phyloP scores from a whole-genome alignment of 176 grass and related monocot species.

The Oryza australiensis region DNA sequence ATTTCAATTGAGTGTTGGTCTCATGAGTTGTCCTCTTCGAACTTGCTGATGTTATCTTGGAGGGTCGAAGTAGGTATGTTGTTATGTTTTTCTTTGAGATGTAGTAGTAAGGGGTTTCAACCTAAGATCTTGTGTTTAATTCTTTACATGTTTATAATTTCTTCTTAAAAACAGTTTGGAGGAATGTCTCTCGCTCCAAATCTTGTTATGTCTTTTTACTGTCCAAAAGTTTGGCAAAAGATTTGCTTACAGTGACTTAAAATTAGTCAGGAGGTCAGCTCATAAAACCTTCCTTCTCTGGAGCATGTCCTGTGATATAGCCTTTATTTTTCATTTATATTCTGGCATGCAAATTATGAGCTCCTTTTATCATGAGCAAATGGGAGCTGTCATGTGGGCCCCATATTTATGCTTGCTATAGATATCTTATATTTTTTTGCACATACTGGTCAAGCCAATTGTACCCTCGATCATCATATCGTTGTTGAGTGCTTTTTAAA shows the following conservation, averaged over 20 bases:
- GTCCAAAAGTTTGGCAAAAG: not conserved
- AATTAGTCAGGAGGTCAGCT: not conserved
- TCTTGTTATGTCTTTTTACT: not conserved
- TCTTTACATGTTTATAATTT: too few relatives aligned
- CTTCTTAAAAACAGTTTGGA: too few relatives aligned
- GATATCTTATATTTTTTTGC: too few relatives aligned
- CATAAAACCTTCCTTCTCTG: not conserved
- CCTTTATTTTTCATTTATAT: not conserved
- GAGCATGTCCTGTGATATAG: not conserved
- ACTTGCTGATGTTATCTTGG: not conserved
- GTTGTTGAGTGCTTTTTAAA: too few relatives aligned
- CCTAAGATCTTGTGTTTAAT: too few relatives aligned
- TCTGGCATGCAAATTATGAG: not conserved
- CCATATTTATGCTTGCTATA: not conserved
- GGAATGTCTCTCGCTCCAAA: too few relatives aligned
- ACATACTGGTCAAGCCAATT: too few relatives aligned
- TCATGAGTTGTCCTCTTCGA: slow-evolving; percentile 5
- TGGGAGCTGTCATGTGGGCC: slow-evolving; percentile 10
- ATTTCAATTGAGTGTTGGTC: not conserved
- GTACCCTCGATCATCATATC: too few relatives aligned
- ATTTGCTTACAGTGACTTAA: not conserved
- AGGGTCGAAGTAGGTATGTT: not conserved
- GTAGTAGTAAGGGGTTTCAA: too few relatives aligned
- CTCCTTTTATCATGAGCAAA: not conserved
- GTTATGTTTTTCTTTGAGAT: not conserved